These are phyloP conservation scores for Cladosporium oxysporum DNA, from an alignment of 2,329 filamentous ascomycete genomes.

Conservation along the genomic window DNA sequence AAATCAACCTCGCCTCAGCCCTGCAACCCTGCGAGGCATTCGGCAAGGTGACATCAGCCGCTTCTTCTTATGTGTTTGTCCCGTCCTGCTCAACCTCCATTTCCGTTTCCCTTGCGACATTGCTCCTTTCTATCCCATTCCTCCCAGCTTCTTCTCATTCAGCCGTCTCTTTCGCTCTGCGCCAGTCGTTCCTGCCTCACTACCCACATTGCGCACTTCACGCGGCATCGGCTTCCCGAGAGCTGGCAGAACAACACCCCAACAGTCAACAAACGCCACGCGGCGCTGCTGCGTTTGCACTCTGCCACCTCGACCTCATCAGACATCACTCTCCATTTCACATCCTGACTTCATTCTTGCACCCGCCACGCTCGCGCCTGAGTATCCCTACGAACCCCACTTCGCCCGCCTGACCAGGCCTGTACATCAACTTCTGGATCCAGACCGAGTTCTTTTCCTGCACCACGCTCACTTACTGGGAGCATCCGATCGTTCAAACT, in stretches of 20 bases:
- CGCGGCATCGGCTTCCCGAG: slow-evolving; percentile 15
- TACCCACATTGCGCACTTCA: neutral
- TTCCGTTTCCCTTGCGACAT: slow-evolving; percentile 7
- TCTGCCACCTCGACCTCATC: neutral
- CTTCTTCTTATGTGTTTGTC: slow-evolving; percentile 8
- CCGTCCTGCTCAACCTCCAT: neutral
- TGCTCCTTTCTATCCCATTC: slow-evolving; percentile 6
- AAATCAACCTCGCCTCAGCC: slow-evolving; percentile 14
- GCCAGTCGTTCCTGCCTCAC: slow-evolving; percentile 12
- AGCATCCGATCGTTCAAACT: slow-evolving; percentile 4
- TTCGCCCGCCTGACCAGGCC: neutral
- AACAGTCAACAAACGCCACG: slow-evolving; percentile 6
- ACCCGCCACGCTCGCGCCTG: slow-evolving; percentile 17
- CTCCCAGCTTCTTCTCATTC: slow-evolving; percentile 16
- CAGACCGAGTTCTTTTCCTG: slow-evolving; percentile 5
- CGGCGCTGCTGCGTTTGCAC: slow-evolving; percentile 15
- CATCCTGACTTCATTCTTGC: slow-evolving; percentile 11
- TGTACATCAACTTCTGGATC: neutral
- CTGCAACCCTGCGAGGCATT: slow-evolving; percentile 13
- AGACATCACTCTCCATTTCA: slow-evolving; percentile 2
- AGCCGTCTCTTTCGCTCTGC: neutral
- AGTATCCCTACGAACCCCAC: slow-evolving; percentile 15
- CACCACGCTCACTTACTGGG: slow-evolving; percentile 3
- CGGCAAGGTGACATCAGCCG: slow-evolving; percentile 20
- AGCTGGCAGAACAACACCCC: neutral